These are phyloP conservation scores for Russula sp. DNA, from an alignment of 768 basidiomycete genomes.

Conservation along the genomic window DNA sequence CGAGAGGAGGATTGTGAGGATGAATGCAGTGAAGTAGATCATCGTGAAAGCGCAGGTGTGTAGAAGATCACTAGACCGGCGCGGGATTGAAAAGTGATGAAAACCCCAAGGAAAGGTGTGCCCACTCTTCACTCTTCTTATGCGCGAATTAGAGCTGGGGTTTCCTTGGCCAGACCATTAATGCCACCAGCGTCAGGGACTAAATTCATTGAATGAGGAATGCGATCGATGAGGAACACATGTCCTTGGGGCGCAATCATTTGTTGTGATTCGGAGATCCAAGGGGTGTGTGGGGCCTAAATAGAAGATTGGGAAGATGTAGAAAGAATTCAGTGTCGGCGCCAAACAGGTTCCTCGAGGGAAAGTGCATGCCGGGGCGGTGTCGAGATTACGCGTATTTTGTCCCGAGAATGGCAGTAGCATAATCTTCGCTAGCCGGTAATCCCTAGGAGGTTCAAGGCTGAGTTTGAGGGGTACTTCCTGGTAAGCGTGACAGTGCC, in stretches of 20 bases:
- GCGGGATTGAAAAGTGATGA: background rate
- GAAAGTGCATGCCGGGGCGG: background rate
- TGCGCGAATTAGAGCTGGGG: background rate
- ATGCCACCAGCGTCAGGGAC: background rate
- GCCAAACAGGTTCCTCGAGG: too few relatives aligned
- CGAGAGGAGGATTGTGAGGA: slow-evolving; percentile 8
- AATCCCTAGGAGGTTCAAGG: background rate
- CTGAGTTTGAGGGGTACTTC: too few relatives aligned
- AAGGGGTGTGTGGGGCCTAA: too few relatives aligned
- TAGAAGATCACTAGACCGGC: background rate
- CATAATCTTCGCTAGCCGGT: background rate
- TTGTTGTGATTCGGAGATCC: background rate
- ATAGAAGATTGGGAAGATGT: too few relatives aligned
- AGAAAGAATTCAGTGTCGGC: too few relatives aligned
- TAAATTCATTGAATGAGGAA: too few relatives aligned
- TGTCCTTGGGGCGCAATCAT: too few relatives aligned
- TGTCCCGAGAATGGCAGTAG: background rate
- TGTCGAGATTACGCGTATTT: background rate
- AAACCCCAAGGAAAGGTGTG: background rate
- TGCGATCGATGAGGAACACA: background rate
- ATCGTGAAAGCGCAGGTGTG: background rate
- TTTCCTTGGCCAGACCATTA: background rate
- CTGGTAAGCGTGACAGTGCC: too few relatives aligned
- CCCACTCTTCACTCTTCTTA: background rate
- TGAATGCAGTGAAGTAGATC: background rate